Evolutionary conservation across 164 flowering plant genomes (phyloP).

Genomic region (Hamamelis virginiana): DNA sequence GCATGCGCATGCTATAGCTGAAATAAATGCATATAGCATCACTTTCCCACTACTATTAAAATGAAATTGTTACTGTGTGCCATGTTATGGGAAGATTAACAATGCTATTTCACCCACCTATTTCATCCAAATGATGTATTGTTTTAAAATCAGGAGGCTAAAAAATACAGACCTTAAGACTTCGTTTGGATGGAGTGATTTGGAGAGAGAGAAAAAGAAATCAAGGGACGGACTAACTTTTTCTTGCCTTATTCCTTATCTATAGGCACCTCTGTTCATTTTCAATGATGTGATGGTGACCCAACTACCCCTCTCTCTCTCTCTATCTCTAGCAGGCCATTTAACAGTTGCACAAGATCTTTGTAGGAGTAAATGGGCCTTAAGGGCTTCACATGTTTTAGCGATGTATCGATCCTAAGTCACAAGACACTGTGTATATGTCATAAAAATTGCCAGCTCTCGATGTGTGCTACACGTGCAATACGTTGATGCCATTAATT

Average conservation of each 20-base stretch:
- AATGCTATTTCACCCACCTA: too few species aligned
- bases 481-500: too few species aligned
- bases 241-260: not conserved
- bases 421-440: constrained; percentile 10
- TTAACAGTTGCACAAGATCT: constrained; percentile 9
- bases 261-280: not conserved
- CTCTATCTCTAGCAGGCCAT: not conserved
- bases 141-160: too few species aligned
- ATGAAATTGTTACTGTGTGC: too few species aligned
- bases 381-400: constrained; percentile 11
- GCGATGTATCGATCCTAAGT: constrained; percentile 2
- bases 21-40: constrained; percentile 15
- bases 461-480: too few species aligned
- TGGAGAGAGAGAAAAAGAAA: too few species aligned
- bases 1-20: constrained; percentile 18
- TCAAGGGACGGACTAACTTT: too few species aligned
- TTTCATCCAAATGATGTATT: too few species aligned
- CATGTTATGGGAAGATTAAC: too few species aligned
- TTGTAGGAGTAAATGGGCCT: not conserved
- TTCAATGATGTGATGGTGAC: constrained; percentile 1
- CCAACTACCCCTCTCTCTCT: not conserved
- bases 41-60: not conserved
- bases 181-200: too few species aligned
- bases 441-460: not conserved
- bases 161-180: too few species aligned